Percentiles rank a stretch among this genome's conserved stretches.
phyloP scores from a whole-genome alignment of 176 grass and related monocot species.

The Saccharum officinarum region DNA sequence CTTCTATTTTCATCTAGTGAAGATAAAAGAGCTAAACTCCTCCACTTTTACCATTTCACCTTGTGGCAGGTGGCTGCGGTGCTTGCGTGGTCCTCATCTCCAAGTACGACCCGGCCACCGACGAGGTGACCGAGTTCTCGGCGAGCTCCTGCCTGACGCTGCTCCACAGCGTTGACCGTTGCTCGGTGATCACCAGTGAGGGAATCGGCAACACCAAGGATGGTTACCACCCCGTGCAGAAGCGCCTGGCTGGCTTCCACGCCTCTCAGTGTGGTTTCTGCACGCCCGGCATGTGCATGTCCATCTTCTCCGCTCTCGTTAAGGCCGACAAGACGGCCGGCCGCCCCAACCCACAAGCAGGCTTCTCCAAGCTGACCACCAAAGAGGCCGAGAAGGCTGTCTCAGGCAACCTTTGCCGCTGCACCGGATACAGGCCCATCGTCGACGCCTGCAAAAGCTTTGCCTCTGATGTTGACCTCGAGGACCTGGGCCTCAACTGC shows the following conservation, averaged over 20 bases:
- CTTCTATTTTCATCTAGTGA: not conserved
- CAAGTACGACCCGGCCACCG: conserved; percentile 49
- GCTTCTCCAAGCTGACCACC: no score
- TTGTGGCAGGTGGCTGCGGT: conserved; percentile 73
- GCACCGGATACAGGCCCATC: no score
- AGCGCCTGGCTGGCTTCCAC: conserved; percentile 70
- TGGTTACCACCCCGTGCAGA: conserved; percentile 80
- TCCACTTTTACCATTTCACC: not conserved
- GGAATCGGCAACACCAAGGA: conserved; percentile 71
- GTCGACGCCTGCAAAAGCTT: no score
- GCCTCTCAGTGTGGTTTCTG: conserved; percentile 97
- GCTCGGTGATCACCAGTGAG: conserved; percentile 77
- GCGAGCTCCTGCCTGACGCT: conserved; percentile 85
- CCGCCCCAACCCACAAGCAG: no score
- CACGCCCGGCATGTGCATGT: conserved; percentile 90
- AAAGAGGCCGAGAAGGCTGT: no score
- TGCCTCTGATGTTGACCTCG: conserved; percentile 6
- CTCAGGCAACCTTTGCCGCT: no score
- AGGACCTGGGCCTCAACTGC: no score
- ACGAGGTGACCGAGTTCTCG: conserved; percentile 57
- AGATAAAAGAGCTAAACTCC: no score
- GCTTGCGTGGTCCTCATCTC: conserved; percentile 85
- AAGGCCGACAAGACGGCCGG: conserved; percentile 53
- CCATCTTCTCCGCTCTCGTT: conserved; percentile 71
- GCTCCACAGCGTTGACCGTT: conserved; percentile 56